Base-by-base conservation (phyloP, 2,329 filamentous ascomycete genomes). In the Microsporum ferrugineum region DNA sequence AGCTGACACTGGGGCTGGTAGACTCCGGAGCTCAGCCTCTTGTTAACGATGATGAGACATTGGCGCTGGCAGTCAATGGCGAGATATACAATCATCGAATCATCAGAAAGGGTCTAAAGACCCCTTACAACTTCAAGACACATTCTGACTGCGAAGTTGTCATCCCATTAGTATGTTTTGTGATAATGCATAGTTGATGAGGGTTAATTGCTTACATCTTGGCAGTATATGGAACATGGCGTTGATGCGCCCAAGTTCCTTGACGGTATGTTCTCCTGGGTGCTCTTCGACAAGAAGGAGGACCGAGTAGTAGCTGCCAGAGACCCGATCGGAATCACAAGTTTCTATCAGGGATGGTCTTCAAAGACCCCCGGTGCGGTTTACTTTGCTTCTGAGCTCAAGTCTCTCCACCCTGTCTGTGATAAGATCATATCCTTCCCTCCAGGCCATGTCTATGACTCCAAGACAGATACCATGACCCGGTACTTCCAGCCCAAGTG, bases 11-110 rank as follows among this genome's bases (percentile, higher is more conserved):
- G 23, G 34, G 27, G 41, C 5, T 55, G 33, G 34, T 57, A 92
- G 92, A 97, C 75, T 92, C 89, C 71, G 94, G 94, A 73, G 92
- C 94, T 59, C 94, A 99, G 78, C 94, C 94, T 66, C 82, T 99
- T 67, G 88, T 92, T 80, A 97, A 91, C 80, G 85, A 90, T 68
- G 92, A 97, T 74, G 87, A 86, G 66, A 87, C 82, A 69, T 87
- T 99, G 70, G 86, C 92, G 66, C 85, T 99, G 64, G 92, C 94
- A 66, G 94, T 97, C 84, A 99, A 99, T 77, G 94, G 94, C 77
- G 94, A 99, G 76, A 99, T 99, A 75, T 99, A 99, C 83, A 99
- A 99, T 85, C 94, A 99, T 79, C 88, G 92, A 73, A 84, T 96
- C 71, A 82, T 99, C 71, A 88, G 94, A 73, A 97, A 96, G 79